Percentiles rank a stretch among this genome's conserved stretches.
Conservation (phyloP, 495 filamentous ascomycete species). For the Bathelium albidoporum region DNA sequence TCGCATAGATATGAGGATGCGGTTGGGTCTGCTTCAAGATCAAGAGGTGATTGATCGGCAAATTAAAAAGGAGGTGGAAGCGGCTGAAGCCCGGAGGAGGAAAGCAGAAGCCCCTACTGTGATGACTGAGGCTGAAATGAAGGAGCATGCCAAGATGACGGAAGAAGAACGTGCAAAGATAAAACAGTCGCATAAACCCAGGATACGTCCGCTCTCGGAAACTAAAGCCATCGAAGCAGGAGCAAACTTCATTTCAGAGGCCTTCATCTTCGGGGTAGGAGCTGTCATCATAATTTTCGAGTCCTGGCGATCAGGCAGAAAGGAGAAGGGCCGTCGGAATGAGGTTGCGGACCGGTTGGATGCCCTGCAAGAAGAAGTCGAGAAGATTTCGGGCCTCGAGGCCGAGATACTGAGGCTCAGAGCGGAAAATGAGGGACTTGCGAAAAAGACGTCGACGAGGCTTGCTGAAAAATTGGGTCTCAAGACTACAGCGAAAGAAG, state of each 20-base stretch:
- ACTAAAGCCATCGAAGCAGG: slow-evolving; percentile 91
- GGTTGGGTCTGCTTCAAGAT: slow-evolving; percentile 76
- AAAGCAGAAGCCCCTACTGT: slow-evolving; percentile 67
- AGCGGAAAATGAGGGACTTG: slow-evolving; percentile 31
- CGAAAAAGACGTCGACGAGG: slow-evolving; percentile 12
- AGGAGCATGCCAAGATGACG: slow-evolving; percentile 35
- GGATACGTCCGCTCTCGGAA: slow-evolving; percentile 73
- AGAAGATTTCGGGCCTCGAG: slow-evolving; percentile 33
- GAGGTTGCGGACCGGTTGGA: slow-evolving; percentile 58
- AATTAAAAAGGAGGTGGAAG: slow-evolving; percentile 38
- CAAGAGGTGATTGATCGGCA: slow-evolving; percentile 47
- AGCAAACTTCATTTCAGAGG: slow-evolving; percentile 86
- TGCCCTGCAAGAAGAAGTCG: slow-evolving; percentile 45
- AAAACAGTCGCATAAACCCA: slow-evolving; percentile 29
- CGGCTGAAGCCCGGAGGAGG: slow-evolving; percentile 39
- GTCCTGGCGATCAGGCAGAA: slow-evolving; percentile 60
- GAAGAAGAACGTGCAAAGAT: slow-evolving; percentile 41
- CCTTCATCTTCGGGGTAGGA: slow-evolving; percentile 78
- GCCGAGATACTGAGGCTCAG: slow-evolving; percentile 50
- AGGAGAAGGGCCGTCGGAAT: slow-evolving; percentile 65
- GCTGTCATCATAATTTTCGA: slow-evolving; percentile 73
- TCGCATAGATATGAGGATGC: slow-evolving; percentile 85
- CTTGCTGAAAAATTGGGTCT: slow-evolving; percentile 30
- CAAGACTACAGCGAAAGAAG: neutral
- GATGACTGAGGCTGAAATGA: slow-evolving; percentile 63